A percentile compares a stretch with the other conserved stretches of the same genome.
Conservation (phyloP, 1,139 yeast genomes). For the Geotrichum cucujoidarum region DNA sequence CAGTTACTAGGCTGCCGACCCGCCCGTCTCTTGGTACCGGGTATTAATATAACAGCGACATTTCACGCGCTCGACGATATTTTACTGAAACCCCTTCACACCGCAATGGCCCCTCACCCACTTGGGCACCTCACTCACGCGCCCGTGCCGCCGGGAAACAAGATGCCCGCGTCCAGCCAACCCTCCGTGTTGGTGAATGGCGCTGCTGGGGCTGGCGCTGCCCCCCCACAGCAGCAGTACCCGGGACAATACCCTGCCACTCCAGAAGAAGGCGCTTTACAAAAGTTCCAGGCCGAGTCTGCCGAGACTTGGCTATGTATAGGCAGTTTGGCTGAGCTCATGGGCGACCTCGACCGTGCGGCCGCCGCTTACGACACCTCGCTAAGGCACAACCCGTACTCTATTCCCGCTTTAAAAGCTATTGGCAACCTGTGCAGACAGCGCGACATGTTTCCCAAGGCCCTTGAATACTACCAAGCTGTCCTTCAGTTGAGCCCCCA, state of each 20-base stretch:
- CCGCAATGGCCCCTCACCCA: neutral
- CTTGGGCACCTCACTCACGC: constrained; percentile 1
- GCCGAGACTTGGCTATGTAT: constrained; percentile 92
- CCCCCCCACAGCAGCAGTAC: constrained; percentile 26
- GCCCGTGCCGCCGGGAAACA: neutral
- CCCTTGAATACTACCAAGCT: constrained; percentile 87
- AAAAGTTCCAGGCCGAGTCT: constrained; percentile 47
- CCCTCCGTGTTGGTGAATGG: neutral
- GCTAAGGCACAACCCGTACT: constrained; percentile 77
- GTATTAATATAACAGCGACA: too few species aligned
- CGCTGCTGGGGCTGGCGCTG: constrained; percentile 24
- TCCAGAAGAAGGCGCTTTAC: constrained; percentile 39
- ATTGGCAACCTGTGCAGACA: constrained; percentile 85
- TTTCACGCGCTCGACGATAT: too few species aligned
- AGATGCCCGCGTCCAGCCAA: neutral
- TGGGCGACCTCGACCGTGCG: constrained; percentile 88
- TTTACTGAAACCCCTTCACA: too few species aligned
- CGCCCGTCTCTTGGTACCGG: too few species aligned
- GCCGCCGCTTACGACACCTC: constrained; percentile 85
- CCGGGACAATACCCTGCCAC: constrained; percentile 20
- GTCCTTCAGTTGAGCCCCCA: constrained; percentile 78
- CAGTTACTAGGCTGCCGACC: too few species aligned
- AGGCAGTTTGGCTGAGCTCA: constrained; percentile 78
- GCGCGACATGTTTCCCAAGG: constrained; percentile 84
- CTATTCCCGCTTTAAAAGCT: constrained; percentile 77